Percentiles rank a stretch among this genome's conserved stretches.
Evolutionary conservation across 2,329 filamentous ascomycete genomes (phyloP).

Genomic region (Talaromyces rugulosus): DNA sequence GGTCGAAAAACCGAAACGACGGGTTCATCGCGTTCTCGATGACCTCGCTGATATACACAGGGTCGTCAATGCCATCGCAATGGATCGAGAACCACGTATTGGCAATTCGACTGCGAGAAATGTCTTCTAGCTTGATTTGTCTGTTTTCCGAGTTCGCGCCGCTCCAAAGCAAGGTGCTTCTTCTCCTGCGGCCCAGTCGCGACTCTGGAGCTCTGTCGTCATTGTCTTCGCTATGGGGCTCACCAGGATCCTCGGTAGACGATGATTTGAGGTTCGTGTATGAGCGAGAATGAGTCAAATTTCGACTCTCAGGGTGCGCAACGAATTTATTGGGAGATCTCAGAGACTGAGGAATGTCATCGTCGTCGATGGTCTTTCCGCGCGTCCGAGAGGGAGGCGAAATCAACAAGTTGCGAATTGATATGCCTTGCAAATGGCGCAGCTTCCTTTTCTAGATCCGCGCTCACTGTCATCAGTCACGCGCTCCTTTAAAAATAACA

Average conservation of each 20-base stretch:
- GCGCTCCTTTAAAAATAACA: background rate
- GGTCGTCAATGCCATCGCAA: constrained; percentile 59
- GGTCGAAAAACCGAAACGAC: constrained; percentile 79
- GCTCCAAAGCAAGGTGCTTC: constrained; percentile 61
- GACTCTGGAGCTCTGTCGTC: constrained; percentile 17
- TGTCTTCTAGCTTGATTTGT: constrained; percentile 72
- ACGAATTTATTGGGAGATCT: constrained; percentile 65
- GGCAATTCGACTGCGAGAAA: constrained; percentile 68
- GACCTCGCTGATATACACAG: constrained; percentile 86
- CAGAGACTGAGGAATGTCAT: constrained; percentile 63
- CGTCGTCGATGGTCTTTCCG: constrained; percentile 67
- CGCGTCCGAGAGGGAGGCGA: constrained; percentile 48
- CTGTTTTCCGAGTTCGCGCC: constrained; percentile 56
- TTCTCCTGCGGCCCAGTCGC: constrained; percentile 37
- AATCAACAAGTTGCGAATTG: constrained; percentile 78
- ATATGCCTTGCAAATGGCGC: constrained; percentile 81
- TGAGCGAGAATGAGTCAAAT: constrained; percentile 55
- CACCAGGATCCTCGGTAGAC: background rate
- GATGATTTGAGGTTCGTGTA: constrained; percentile 47
- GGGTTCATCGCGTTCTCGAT: constrained; percentile 81
- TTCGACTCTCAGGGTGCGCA: constrained; percentile 46
- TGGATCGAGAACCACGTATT: constrained; percentile 88
- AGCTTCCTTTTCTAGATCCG: constrained; percentile 70
- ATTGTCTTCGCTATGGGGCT: constrained; percentile 12
- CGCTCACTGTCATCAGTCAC: background rate